These are phyloP conservation scores for Flaveria ramosissima DNA, from an alignment of 129 eudicot species.

Conservation along the genomic window DNA sequence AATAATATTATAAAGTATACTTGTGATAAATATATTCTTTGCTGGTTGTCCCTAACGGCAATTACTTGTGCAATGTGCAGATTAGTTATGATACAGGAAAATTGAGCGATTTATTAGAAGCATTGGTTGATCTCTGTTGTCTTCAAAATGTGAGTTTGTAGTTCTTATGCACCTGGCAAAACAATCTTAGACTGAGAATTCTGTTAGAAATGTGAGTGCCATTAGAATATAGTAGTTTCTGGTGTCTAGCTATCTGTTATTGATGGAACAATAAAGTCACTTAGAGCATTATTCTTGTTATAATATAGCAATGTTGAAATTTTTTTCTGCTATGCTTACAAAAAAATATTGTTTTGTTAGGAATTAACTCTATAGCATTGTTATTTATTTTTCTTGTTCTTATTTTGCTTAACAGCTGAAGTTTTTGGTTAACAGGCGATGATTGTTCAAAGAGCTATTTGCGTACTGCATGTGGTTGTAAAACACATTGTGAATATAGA, in stretches of 20 bases:
- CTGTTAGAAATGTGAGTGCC: neutral
- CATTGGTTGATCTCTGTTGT: constrained; percentile 60
- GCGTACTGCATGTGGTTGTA: constrained; percentile 54
- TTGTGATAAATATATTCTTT: constrained; percentile 11
- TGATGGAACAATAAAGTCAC: neutral
- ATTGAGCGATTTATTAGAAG: constrained; percentile 54
- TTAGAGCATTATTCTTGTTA: neutral
- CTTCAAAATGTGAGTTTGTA: constrained; percentile 62
- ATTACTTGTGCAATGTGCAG: constrained; percentile 59
- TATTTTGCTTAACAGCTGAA: neutral
- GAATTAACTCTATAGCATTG: neutral
- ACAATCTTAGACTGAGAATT: neutral
- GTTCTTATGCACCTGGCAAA: neutral
- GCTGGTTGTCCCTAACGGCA: constrained; percentile 12
- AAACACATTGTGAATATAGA: constrained; percentile 42
- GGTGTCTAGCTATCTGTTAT: neutral
- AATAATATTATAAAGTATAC: neutral
- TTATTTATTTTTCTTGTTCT: neutral
- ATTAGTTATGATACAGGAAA: constrained; percentile 51
- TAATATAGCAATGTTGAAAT: neutral
- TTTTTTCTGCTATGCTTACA: neutral
- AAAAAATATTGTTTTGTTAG: neutral
- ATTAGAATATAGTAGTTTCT: neutral
- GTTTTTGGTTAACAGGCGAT: constrained; percentile 51
- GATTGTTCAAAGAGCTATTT: constrained; percentile 64